Evolutionary conservation across 2,329 filamentous ascomycete species (phyloP).

Genomic region (Stagonosporopsis cucurbitacearum): DNA sequence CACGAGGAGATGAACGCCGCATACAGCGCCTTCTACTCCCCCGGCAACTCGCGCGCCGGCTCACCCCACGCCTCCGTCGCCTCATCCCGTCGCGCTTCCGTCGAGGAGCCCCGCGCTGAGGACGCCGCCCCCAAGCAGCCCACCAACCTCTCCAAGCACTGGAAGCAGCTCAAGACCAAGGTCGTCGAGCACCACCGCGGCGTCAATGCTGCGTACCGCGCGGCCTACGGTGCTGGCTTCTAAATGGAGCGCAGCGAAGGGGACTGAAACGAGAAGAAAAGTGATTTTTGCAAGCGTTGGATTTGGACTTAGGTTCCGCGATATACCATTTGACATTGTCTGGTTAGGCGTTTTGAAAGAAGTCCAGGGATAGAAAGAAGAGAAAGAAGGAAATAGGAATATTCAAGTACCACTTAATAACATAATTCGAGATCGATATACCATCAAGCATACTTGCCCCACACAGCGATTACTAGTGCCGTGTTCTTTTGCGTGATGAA

Average conservation of each 20-base stretch:
- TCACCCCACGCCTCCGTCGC: conserved; percentile 18
- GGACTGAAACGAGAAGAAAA: conserved; percentile 10
- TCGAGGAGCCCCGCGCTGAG: conserved; percentile 23
- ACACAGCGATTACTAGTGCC: not conserved
- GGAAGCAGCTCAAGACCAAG: conserved; percentile 35
- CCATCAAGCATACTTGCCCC: conserved; percentile 13
- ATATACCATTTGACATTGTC: conserved; percentile 22
- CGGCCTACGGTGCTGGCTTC: conserved; percentile 17
- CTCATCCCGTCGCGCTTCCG: conserved; percentile 22
- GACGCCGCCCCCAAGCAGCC: conserved; percentile 13
- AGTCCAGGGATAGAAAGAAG: not conserved
- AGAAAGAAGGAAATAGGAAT: not conserved
- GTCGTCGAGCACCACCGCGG: conserved; percentile 41
- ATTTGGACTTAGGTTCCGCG: conserved; percentile 19
- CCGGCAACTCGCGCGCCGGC: conserved; percentile 9
- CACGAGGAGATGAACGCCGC: conserved; percentile 41
- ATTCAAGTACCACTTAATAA: conserved; percentile 13
- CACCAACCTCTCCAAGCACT: conserved; percentile 34
- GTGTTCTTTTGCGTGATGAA: not conserved
- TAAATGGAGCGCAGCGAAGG: not conserved
- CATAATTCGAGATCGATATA: conserved; percentile 16
- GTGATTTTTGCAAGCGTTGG: conserved; percentile 17
- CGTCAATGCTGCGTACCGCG: conserved; percentile 30
- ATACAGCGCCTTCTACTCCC: conserved; percentile 37
- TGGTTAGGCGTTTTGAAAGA: conserved; percentile 7